These are phyloP conservation scores for Ogataea wickerhamii DNA, from an alignment of 805 yeast genomes.

Conservation along the genomic window DNA sequence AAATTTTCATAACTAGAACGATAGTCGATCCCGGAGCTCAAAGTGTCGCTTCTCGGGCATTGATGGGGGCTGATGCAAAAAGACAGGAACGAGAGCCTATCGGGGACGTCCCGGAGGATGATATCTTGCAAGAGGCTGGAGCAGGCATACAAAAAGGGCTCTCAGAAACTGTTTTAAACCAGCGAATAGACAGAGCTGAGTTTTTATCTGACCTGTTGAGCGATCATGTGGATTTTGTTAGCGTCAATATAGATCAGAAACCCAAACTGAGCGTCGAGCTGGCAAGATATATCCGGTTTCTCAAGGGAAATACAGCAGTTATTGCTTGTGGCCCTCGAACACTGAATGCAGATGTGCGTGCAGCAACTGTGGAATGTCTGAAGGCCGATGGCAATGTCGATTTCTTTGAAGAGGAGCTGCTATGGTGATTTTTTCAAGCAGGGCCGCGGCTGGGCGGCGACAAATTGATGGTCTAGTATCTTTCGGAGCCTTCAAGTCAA, in stretches of 20 bases:
- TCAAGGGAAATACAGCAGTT: conserved; percentile 29
- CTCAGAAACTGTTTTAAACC: conserved; percentile 2
- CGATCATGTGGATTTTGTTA: conserved; percentile 18
- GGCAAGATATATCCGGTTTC: conserved; percentile 13
- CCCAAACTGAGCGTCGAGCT: conserved; percentile 26
- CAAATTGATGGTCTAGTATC: too few species aligned
- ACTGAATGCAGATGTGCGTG: conserved; percentile 33
- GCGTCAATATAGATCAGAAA: conserved; percentile 23
- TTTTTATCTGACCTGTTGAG: conserved; percentile 18
- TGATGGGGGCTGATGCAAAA: neutral
- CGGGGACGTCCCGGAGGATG: neutral
- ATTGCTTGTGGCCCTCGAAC: conserved; percentile 37
- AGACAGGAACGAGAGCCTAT: neutral
- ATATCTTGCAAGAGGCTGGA: neutral
- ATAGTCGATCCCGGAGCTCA: conserved; percentile 21
- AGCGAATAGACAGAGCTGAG: conserved; percentile 12
- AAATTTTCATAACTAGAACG: conserved; percentile 28
- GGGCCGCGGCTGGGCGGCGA: too few species aligned
- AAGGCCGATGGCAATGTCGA: conserved; percentile 28
- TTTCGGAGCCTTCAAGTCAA: too few species aligned
- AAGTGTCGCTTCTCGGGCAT: neutral
- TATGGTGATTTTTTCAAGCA: conserved; percentile 29
- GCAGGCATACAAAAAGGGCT: neutral
- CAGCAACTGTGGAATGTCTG: conserved; percentile 30
- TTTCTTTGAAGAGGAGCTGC: conserved; percentile 36